Evolutionary conservation across 2,329 filamentous ascomycete genomes (phyloP).

Genomic region (Aspergillus sp.): DNA sequence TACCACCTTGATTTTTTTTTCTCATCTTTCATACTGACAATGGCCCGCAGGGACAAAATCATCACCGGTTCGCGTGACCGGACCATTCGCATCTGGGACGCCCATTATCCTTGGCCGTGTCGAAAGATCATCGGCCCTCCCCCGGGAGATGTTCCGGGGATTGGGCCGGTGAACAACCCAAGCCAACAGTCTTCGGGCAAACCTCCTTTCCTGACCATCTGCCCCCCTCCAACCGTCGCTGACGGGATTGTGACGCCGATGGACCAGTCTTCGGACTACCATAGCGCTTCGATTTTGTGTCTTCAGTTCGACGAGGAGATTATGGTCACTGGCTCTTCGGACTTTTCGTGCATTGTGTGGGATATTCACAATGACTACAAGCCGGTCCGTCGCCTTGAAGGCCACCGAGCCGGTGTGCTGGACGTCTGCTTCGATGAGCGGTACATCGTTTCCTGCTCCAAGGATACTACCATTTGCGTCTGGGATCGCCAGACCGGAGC

Average conservation of each 20-base stretch:
- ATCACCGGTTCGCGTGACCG: constrained; percentile 94
- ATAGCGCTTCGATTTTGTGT: constrained; percentile 91
- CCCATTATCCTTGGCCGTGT: constrained; percentile 77
- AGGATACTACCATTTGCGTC: constrained; percentile 89
- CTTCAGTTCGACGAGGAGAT: constrained; percentile 92
- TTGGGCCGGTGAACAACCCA: constrained; percentile 49
- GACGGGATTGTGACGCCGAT: constrained; percentile 51
- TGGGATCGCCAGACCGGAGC: constrained; percentile 83
- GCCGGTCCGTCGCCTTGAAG: constrained; percentile 73
- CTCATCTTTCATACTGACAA: neutral
- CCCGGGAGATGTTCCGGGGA: constrained; percentile 47
- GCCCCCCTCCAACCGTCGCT: constrained; percentile 51
- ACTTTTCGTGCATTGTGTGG: constrained; percentile 89
- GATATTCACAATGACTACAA: constrained; percentile 75
- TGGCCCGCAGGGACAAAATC: constrained; percentile 70
- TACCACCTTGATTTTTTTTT: constrained; percentile 15
- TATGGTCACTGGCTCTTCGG: constrained; percentile 91
- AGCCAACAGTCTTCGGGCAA: constrained; percentile 40
- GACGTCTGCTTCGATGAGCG: constrained; percentile 90
- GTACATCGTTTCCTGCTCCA: constrained; percentile 95
- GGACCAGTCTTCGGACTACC: constrained; percentile 56
- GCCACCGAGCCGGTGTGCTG: constrained; percentile 84
- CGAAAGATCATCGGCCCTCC: constrained; percentile 80
- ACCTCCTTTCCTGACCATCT: constrained; percentile 49
- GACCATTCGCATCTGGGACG: constrained; percentile 95